phyloP scores from a whole-genome alignment of 2,329 filamentous ascomycete genomes.

The Pseudogymnoascus sp. region DNA sequence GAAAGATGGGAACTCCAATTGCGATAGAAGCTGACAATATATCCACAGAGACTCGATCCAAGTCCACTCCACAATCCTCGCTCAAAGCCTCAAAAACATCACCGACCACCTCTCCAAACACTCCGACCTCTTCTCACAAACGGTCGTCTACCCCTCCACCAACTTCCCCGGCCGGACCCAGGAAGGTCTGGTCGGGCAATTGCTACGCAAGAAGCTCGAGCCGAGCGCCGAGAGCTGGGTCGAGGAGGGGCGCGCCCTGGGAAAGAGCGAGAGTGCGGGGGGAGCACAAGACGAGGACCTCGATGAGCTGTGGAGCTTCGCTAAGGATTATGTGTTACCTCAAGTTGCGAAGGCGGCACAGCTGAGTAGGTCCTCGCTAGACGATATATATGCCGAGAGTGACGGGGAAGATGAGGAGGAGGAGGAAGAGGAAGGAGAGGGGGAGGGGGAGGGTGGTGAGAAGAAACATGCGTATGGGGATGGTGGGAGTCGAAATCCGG shows the following conservation, averaged over 20 bases:
- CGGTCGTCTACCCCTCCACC: slow-evolving; percentile 68
- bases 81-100: slow-evolving; percentile 59
- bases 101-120: slow-evolving; percentile 58
- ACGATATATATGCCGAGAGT: slow-evolving; percentile 22
- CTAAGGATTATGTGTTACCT: slow-evolving; percentile 32
- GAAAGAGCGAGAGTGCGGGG: slow-evolving; percentile 21
- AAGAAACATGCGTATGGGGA: slow-evolving; percentile 29
- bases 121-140: slow-evolving; percentile 56
- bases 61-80: slow-evolving; percentile 62
- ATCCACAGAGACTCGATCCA: slow-evolving; percentile 57
- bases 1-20: background rate
- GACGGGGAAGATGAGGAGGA: slow-evolving; percentile 15
- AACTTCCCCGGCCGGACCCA: slow-evolving; percentile 65
- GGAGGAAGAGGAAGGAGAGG: slow-evolving; percentile 22
- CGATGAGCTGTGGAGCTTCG: slow-evolving; percentile 46
- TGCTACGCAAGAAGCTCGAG: slow-evolving; percentile 78
- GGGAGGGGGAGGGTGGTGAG: slow-evolving; percentile 29
- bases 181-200: slow-evolving; percentile 54
- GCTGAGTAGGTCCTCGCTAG: slow-evolving; percentile 33
- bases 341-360: slow-evolving; percentile 31
- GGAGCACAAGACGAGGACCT: slow-evolving; percentile 33
- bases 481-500: slow-evolving; percentile 18
- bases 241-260: slow-evolving; percentile 48
- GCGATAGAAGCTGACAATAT: slow-evolving; percentile 9
- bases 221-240: slow-evolving; percentile 69